Base-by-base conservation (phyloP, 2,329 filamentous ascomycete species). In the Samsoniella hepiali region DNA sequence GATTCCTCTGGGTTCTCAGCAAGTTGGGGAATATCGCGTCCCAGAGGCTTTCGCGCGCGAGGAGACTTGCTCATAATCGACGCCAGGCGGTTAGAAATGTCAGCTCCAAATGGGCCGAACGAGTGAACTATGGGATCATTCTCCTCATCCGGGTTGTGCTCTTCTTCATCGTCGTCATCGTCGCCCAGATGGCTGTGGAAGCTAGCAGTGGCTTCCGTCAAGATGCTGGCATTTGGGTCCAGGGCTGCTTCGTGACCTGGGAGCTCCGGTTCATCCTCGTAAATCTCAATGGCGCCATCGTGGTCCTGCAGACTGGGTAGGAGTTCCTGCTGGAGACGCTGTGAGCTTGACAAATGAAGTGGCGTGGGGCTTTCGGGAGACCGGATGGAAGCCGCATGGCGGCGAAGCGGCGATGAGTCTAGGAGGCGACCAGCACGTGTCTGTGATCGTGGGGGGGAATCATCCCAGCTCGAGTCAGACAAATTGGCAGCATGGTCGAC, bases 121-220 rank as follows among this genome's bases (percentile, higher is more conserved):
- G 93, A 97, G 75, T 95, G 91, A 22, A 97, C 82, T 62, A 97
- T 88, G 3, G 93, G 93, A 69, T 98, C 95, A 67, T 97, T 97
- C 76, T 98, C 94, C 78, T 97, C 93, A 69, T 94, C 90, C 0
- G 91, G 88, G 67, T 96, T 87, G 58, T 91, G 88, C 60, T 89
- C 85, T 22, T 93, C 87, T 22, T 89, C 87, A 5, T 78, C 74
- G 60, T 93, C 87, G 27, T 90, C 87, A 5, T 78, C 74, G 60
- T 51, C 38, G 10, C 27, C 59, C 32, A 84, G 76, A 58, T 87
- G 85, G 71, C 84, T 87, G 8, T 81, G 82, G 72, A 84, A 85
- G 70, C 80, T 83, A 61, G 79, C 78, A n/a, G 78, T 78, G 31
- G 76, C 70, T 40, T 84, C 81, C 10, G 82, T 83, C 66, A 78